Evolutionary conservation across 441 rosid genomes (phyloP).

Genomic region (Populus hybrid): DNA sequence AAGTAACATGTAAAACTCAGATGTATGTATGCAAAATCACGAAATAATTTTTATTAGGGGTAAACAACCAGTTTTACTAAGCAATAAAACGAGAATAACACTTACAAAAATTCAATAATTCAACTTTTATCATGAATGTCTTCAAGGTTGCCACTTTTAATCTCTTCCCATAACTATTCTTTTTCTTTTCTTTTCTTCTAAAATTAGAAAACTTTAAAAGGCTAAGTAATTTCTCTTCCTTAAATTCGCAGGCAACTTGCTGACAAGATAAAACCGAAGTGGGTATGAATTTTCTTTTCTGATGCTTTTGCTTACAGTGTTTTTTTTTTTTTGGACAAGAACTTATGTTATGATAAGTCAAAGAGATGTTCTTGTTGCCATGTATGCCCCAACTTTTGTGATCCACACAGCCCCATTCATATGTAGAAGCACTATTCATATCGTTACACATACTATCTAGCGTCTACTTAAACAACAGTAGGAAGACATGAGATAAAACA

Average conservation of each 20-base stretch:
- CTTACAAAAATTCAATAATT: not conserved
- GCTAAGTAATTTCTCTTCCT: not conserved
- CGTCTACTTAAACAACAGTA: not conserved
- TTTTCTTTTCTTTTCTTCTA: not conserved
- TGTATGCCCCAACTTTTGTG: not conserved
- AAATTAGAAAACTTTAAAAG: not conserved
- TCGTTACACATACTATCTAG: not conserved
- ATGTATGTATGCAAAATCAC: not conserved
- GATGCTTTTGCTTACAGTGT: not conserved
- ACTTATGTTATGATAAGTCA: not conserved
- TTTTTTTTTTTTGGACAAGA: not conserved
- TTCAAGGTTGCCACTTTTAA: not conserved
- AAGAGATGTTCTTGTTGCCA: not conserved
- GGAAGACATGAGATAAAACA: not conserved
- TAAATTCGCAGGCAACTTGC: not conserved
- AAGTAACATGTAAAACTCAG: not conserved
- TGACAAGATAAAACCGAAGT: not conserved
- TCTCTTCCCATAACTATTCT: not conserved
- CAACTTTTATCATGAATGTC: not conserved
- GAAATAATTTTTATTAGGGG: not conserved
- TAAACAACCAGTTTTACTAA: not conserved
- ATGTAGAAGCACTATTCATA: not conserved
- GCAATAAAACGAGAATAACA: not conserved
- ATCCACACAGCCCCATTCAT: not conserved
- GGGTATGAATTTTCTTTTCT: not conserved